Evolutionary conservation across 2,329 filamentous ascomycete species (phyloP).

Genomic region (Penicillium sp.): DNA sequence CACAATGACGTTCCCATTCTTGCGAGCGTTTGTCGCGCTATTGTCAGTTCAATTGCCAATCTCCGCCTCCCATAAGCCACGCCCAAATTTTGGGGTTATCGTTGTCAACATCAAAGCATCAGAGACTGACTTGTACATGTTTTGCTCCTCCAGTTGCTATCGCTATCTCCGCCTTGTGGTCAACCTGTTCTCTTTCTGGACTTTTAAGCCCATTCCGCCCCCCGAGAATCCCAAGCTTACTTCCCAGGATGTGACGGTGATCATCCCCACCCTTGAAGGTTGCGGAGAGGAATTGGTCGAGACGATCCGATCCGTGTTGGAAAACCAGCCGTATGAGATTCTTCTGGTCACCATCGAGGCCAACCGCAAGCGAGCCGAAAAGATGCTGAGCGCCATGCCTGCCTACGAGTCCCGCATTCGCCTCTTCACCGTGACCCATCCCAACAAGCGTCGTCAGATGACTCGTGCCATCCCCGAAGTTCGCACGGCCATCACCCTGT

Average conservation of each 20-base stretch:
- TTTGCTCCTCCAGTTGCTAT: conserved; percentile 60
- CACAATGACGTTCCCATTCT: conserved; percentile 35
- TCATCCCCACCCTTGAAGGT: conserved; percentile 88
- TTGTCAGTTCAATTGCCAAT: conserved; percentile 29
- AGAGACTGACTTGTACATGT: neutral
- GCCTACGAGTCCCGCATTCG: conserved; percentile 61
- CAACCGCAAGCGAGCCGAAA: conserved; percentile 63
- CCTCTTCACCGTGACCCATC: conserved; percentile 71
- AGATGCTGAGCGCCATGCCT: conserved; percentile 51
- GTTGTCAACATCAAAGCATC: no score
- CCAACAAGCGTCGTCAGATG: conserved; percentile 93
- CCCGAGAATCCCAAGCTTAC: conserved; percentile 74
- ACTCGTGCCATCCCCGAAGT: conserved; percentile 85
- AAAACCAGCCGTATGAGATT: conserved; percentile 57
- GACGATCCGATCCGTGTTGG: conserved; percentile 59
- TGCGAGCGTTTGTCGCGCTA: conserved; percentile 37
- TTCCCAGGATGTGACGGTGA: conserved; percentile 80
- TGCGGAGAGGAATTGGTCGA: conserved; percentile 75
- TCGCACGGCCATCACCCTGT: conserved; percentile 74
- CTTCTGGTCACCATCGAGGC: conserved; percentile 82
- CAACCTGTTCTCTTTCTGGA: conserved; percentile 79
- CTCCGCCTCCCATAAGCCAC: neutral
- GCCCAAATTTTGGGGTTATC: no score
- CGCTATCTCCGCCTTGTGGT: conserved; percentile 81
- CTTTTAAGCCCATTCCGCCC: conserved; percentile 76